Evolutionary conservation across 2,329 filamentous ascomycete species (phyloP).

Genomic region (Claviceps sorghi): DNA sequence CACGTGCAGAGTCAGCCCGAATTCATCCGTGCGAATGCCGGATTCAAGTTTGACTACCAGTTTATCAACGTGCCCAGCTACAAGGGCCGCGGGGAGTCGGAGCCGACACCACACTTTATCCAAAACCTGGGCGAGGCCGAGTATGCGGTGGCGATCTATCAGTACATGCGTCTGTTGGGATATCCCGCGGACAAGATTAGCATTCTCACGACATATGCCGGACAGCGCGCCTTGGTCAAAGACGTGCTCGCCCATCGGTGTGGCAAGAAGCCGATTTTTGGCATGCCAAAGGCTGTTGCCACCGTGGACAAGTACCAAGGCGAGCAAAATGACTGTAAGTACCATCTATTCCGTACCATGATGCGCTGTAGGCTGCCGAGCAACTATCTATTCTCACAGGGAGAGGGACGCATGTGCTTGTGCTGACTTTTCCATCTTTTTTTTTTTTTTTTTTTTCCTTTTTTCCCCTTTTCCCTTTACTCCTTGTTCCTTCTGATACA

Average conservation of each 20-base stretch:
- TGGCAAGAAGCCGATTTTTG: slow-evolving; percentile 69
- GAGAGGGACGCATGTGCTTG: too few species aligned
- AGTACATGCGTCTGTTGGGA: slow-evolving; percentile 93
- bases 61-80: slow-evolving; percentile 94
- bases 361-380: background rate
- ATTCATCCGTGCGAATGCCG: slow-evolving; percentile 73
- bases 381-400: too few species aligned
- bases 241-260: slow-evolving; percentile 80
- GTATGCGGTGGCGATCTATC: slow-evolving; percentile 87
- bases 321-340: slow-evolving; percentile 95
- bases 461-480: too few species aligned
- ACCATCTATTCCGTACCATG: background rate
- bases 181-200: slow-evolving; percentile 75
- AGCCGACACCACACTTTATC: slow-evolving; percentile 86
- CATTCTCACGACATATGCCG: slow-evolving; percentile 87
- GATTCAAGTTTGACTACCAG: slow-evolving; percentile 87
- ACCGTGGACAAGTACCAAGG: slow-evolving; percentile 99
- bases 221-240: slow-evolving; percentile 73
- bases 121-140: slow-evolving; percentile 96
- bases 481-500: too few species aligned
- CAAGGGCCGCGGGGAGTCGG: slow-evolving; percentile 74
- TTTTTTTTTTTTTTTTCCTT: too few species aligned
- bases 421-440: background rate
- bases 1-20: slow-evolving; percentile 53
- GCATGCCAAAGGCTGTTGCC: slow-evolving; percentile 74